These are phyloP conservation scores for Colletotrichum sp. DNA, from an alignment of 2,329 filamentous ascomycete genomes.

Conservation along the genomic window DNA sequence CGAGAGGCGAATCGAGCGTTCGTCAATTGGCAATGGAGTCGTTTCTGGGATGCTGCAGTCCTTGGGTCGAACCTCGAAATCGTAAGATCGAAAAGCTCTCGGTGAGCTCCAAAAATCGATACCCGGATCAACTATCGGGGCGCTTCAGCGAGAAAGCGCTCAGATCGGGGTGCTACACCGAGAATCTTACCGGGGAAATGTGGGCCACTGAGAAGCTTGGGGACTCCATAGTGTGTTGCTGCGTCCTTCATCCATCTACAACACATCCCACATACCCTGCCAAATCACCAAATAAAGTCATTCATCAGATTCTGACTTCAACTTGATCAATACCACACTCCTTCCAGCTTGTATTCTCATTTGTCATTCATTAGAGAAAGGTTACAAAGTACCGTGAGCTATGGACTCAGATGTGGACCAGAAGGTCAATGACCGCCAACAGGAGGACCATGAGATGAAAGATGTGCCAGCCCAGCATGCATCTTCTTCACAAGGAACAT, in stretches of 20 bases:
- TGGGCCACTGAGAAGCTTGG: background rate
- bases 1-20: background rate
- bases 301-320: background rate
- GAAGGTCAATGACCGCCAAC: background rate
- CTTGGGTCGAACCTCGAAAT: background rate
- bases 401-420: conserved; percentile 13
- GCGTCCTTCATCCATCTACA: background rate
- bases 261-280: background rate
- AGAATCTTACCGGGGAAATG: background rate
- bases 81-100: conserved; percentile 15
- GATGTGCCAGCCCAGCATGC: conserved; percentile 7
- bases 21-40: background rate
- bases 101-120: background rate
- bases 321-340: background rate
- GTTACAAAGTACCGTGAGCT: background rate
- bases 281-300: background rate
- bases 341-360: background rate
- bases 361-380: background rate
- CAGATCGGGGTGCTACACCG: background rate
- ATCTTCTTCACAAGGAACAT: background rate
- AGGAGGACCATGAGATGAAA: conserved; percentile 11
- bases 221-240: background rate
- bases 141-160: background rate
- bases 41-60: background rate
- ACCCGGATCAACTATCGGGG: conserved; percentile 14